phyloP scores from a whole-genome alignment of 1,284 basidiomycete species.

The Polyporus tsugae region DNA sequence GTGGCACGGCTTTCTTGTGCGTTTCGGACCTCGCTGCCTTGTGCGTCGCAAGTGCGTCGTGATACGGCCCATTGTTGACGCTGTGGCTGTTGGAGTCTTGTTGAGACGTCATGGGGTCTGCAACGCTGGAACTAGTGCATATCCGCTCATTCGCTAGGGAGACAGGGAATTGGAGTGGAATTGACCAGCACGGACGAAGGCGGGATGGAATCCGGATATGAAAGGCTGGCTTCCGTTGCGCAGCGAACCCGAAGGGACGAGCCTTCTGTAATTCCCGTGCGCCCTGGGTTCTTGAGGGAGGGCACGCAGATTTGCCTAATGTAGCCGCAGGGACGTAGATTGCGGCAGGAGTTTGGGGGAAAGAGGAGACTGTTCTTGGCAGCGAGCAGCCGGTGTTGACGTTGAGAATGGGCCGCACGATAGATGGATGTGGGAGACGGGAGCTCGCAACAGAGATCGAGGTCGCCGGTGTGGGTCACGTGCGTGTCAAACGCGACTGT shows the following conservation, averaged over 20 bases:
- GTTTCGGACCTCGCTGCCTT: background rate
- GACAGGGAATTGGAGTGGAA: background rate
- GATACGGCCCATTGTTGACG: background rate
- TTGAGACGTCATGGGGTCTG: background rate
- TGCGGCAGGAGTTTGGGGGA: background rate
- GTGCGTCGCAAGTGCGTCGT: background rate
- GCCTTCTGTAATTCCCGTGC: conserved; percentile 4
- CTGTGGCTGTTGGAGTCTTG: background rate
- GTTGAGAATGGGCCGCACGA: too few species aligned
- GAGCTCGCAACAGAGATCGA: too few species aligned
- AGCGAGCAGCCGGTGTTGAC: conserved; percentile 1
- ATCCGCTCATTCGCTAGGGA: background rate
- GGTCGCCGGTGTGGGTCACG: too few species aligned
- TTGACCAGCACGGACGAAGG: background rate
- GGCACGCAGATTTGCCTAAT: conserved; percentile 13
- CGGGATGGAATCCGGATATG: background rate
- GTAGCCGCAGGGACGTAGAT: background rate
- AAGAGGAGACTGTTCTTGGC: background rate
- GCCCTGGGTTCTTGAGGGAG: conserved; percentile 4
- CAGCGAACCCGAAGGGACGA: background rate
- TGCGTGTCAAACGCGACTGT: too few species aligned
- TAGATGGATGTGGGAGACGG: too few species aligned
- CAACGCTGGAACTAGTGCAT: too few species aligned
- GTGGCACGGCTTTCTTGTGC: conserved; percentile 7
- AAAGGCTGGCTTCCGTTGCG: conserved; percentile 7